A percentile compares a stretch with the other conserved stretches of the same genome.
phyloP scores from a whole-genome alignment of 179 eudicot genomes.

The Silene noctiflora region DNA sequence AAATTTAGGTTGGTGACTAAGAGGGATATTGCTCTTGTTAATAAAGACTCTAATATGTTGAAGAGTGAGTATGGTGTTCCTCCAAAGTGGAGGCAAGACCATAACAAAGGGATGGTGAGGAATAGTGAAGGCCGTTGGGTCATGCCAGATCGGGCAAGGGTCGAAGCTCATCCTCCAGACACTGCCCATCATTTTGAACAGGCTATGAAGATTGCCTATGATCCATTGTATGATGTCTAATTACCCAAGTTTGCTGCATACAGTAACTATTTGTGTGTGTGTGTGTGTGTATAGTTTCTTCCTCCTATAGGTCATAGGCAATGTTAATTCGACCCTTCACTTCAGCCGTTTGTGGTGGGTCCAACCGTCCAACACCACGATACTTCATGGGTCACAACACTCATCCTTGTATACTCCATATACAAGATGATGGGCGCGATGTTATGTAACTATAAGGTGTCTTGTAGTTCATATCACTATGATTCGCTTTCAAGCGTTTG shows the following conservation, averaged over 20 bases:
- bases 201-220: constrained; percentile 35
- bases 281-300: background rate
- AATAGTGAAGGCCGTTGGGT: constrained; percentile 57
- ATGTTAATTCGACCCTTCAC: background rate
- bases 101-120: constrained; percentile 67
- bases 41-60: constrained; percentile 55
- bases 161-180: constrained; percentile 55
- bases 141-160: constrained; percentile 43
- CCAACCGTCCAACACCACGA: too few relatives aligned
- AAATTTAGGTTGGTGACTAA: constrained; percentile 32
- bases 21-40: constrained; percentile 65
- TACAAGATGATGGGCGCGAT: too few relatives aligned
- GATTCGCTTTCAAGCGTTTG: background rate
- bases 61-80: constrained; percentile 55
- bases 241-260: background rate
- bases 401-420: too few relatives aligned
- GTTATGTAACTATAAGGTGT: background rate
- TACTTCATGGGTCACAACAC: background rate
- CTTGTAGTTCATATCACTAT: background rate
- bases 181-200: constrained; percentile 47
- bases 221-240: constrained; percentile 16
- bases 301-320: background rate
- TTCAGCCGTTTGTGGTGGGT: background rate
- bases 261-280: too few relatives aligned
- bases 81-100: constrained; percentile 67